Evolutionary conservation across 495 filamentous ascomycete species (phyloP), one percentile per base, ranked within the genome.

Genomic region (Parmelia sp.): DNA sequence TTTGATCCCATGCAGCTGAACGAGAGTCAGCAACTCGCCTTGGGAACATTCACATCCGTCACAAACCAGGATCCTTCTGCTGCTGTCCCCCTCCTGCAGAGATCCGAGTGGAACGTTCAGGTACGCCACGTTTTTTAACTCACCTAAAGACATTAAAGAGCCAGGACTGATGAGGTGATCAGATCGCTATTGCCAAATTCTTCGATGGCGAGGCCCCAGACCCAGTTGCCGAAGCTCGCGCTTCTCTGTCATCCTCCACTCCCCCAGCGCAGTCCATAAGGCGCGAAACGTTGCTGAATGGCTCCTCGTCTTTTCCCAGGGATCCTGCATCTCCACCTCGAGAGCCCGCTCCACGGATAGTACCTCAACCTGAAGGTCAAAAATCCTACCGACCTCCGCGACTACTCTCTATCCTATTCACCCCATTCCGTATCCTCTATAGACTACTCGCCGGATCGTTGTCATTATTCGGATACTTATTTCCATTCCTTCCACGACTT

Each of bases 151-250:
- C 4, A 53, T 19, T 29, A 31, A 19, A 31, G 12, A 10, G 2
- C 15, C 33, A 21, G 17, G 36, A 14, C 53, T 63, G 14, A 63
- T 42, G 51, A 23, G 27, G 11, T 17, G 19, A 45, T 15, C 72
- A 98, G 88, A 95, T 97, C 66, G 94, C 94, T 39, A 90, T 98
- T 58, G 83, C 94, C 58, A 93, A 93, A 71, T 97, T 97, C 84
- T 98, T 97, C 72, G 94, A 97, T 73, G 94, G 95, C 58, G 95
- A 97, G 75, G 84, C 87, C 7, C 83, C 90, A 42, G 90, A 96
- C 71, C 87, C 84, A 8, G 78, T 93, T 9, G 90, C 90, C 67
- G 89, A 91, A 76, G 87, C 90, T 64, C 79, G 86, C 59, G 83
- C 86, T 42, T 82, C 86, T 35, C 67, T 83, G 39, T 76, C 86